Base-by-base conservation (phyloP, 2,329 filamentous ascomycete genomes). In the Penicillium brasilianum region DNA sequence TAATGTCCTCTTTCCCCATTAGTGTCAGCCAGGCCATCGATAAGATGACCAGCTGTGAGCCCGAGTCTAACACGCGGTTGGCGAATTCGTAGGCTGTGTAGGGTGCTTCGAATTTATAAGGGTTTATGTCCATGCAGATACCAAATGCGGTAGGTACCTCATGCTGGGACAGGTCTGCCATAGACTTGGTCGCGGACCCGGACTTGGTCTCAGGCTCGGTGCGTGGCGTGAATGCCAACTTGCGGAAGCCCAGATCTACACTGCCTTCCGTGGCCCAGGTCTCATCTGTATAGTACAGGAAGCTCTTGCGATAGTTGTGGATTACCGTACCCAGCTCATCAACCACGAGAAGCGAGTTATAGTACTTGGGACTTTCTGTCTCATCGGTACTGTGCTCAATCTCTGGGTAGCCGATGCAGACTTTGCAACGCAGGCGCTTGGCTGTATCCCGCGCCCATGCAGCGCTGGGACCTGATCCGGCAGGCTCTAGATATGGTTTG, bases 281-380 rank as follows among this genome's bases (percentile, higher is more conserved):
- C 68, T 88, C 87, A 67, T 89, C 87, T 8, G 87, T 88, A 74
- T 87, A 88, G 77, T 88, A 89, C 61, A 89, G 81, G 67, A 88
- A 88, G 11, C 81, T 81, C 72, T 89, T 89, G 64, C 86, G 84
- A 74, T 89, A 88, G 69, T 88, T 87, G 48, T 79, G 76, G 13
- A 88, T 66, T 2, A 87, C 75, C n/a, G 79, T 69, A 3, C 87
- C 87, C 0, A 71, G 66, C 3, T 85, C 81, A n/a, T 80, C 79
- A 28, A 88, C 81, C 25, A 86, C 84, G 18, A 89, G 80, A 4
- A 84, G 81, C 9, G 84, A 82, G 70, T 89, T 89, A 76, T 87
- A 89, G 65, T 81, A 78, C 43, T 72, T 80, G 11, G 70, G 63
- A 37, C 63, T 39, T 2, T 53, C 60, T 28, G 55, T 32, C 1